Evolutionary conservation across 192 early-diverging fungal species (phyloP), one percentile per base, ranked within the genome.

Genomic region (Umbelopsis sp.): DNA sequence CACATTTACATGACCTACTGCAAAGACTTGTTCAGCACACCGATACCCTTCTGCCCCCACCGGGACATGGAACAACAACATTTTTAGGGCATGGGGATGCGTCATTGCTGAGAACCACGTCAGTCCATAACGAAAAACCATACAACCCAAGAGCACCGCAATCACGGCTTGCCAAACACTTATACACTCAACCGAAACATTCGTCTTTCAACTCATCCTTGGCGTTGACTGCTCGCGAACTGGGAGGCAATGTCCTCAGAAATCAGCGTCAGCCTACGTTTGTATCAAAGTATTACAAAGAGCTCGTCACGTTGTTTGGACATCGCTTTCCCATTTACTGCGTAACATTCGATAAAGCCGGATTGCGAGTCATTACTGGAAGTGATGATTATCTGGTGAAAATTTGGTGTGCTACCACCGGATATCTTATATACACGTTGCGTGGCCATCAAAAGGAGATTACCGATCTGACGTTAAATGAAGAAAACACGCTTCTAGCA

Each of bases 301-400:
- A 78, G 48, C 75, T 91, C 13, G 85, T 89, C 22, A 82, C 84
- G 18, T 82, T 91, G 67, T 85, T 84, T 51, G 94, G 94, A 8
- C 94, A 95, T 80, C 82, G 89, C 49, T 86, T 78, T 64, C 84
- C 91, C 25, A 88, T 87, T n/a, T 95, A 86, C 70, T 93, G 89
- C 74, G 82, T 89, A 18, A 75, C 86, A 46, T 94, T 94, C 73
- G 94, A 95, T 78, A 82, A 84, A 50, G 88, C 91, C 0, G 87
- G 89, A 20, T 79, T 82, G 37, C 84, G 92, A 16, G 82, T 93
- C 61, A 87, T 93, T 49, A 95, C 94, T 64, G 94, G 93, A 64
- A 93, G 91, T 77, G 94, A 96, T 76, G 94, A 96, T 75, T 91
- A 85, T 47, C 70, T 96, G 25, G 87, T 96, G 65, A 96, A 94